A percentile compares a stretch with the other conserved stretches of the same genome.
Conservation (phyloP, 805 yeast species). For the Metschnikowia baotianmanensis region DNA sequence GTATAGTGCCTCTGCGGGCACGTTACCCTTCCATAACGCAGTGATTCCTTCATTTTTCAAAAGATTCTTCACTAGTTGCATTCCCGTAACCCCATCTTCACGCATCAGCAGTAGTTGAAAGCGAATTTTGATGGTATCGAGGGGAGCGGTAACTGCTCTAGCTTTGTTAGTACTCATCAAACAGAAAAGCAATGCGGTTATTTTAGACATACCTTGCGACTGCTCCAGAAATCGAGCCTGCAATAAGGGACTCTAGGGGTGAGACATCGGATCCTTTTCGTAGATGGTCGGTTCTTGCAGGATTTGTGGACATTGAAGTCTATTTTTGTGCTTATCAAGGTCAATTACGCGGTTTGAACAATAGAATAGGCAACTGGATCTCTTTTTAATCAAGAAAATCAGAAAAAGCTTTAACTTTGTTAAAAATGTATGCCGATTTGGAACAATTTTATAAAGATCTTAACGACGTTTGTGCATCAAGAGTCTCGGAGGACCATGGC, state of each 20-base stretch:
- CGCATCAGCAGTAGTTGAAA: conserved; percentile 55
- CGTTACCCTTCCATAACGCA: conserved; percentile 95
- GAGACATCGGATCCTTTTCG: conserved; percentile 52
- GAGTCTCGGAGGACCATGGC: too few relatives aligned
- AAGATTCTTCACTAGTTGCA: conserved; percentile 42
- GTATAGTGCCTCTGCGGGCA: conserved; percentile 88
- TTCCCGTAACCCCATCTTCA: conserved; percentile 21
- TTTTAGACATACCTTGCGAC: conserved; percentile 38
- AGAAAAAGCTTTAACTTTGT: too few relatives aligned
- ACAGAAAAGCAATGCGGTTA: neutral
- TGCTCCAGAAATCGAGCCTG: conserved; percentile 55
- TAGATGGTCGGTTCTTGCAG: conserved; percentile 41
- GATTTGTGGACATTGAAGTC: conserved; percentile 1
- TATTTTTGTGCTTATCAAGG: neutral
- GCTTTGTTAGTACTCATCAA: conserved; percentile 20
- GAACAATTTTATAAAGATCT: too few relatives aligned
- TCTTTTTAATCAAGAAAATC: too few relatives aligned
- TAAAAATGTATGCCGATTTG: too few relatives aligned
- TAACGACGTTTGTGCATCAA: too few relatives aligned
- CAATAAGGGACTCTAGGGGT: conserved; percentile 51
- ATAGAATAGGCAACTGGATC: too few relatives aligned
- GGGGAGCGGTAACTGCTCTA: conserved; percentile 68
- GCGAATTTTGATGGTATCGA: conserved; percentile 76
- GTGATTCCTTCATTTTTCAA: conserved; percentile 61
- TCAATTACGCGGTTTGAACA: too few relatives aligned